phyloP scores from a whole-genome alignment of 305 asterid genomes.

The Petunia hybrid region DNA sequence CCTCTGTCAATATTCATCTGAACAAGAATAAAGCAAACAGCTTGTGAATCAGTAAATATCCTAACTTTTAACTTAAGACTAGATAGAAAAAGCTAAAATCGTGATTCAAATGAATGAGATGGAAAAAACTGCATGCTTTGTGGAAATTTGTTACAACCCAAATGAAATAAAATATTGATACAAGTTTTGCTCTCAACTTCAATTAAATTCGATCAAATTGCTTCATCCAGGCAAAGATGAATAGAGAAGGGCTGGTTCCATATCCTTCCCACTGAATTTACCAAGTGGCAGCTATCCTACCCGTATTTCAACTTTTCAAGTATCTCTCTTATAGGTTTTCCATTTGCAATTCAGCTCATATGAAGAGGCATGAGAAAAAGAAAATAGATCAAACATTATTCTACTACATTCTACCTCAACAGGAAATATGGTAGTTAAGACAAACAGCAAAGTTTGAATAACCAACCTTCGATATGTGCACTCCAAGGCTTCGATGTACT shows the following conservation, averaged over 20 bases:
- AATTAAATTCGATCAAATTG: not conserved
- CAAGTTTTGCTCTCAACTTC: not conserved
- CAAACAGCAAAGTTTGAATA: slow-evolving; percentile 27
- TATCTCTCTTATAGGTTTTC: not conserved
- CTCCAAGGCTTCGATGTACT: slow-evolving; percentile 97
- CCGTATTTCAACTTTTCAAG: not conserved
- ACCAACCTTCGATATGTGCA: slow-evolving; percentile 87
- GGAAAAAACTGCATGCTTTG: not conserved
- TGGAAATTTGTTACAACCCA: not conserved
- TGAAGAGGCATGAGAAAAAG: not conserved
- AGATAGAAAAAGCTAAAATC: not conserved
- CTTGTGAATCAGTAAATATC: not conserved
- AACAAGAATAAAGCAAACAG: not conserved
- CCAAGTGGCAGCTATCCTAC: not conserved
- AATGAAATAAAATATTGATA: not conserved
- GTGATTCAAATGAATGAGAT: not conserved
- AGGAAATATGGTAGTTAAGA: slow-evolving; percentile 3
- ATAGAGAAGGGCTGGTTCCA: not conserved
- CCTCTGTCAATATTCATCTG: slow-evolving; percentile 3
- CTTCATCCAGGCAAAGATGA: not conserved
- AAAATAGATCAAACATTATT: not conserved
- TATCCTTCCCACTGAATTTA: not conserved
- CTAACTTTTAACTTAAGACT: not conserved
- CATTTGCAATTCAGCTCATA: not conserved
- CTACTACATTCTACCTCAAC: not conserved